These are phyloP conservation scores for Priceomyces carsonii DNA, from an alignment of 805 yeast genomes.

Conservation along the genomic window DNA sequence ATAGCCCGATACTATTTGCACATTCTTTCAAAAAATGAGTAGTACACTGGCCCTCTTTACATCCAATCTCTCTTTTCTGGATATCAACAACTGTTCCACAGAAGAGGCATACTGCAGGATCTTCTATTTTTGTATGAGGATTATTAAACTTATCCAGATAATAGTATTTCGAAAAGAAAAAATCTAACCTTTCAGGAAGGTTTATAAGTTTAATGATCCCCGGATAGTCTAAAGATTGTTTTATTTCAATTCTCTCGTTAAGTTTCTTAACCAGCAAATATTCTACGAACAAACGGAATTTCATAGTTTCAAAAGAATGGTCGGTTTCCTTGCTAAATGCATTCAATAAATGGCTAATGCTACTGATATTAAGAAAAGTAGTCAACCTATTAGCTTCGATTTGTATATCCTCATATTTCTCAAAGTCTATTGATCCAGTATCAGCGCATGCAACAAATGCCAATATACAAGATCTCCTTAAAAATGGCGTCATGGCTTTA, in stretches of 20 bases:
- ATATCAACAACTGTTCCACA: conserved; percentile 71
- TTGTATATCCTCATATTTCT: conserved; percentile 16
- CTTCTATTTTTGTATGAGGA: conserved; percentile 45
- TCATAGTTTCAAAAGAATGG: conserved; percentile 23
- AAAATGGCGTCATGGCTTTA: conserved; percentile 62
- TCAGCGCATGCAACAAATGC: conserved; percentile 55
- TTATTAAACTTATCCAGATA: conserved; percentile 44
- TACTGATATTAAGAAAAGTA: conserved; percentile 48
- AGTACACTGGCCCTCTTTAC: conserved; percentile 73
- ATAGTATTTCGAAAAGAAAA: conserved; percentile 62
- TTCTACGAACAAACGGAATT: conserved; percentile 21
- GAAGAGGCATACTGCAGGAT: conserved; percentile 84
- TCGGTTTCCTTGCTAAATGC: conserved; percentile 13
- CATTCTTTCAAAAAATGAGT: conserved; percentile 67
- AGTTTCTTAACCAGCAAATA: conserved; percentile 7
- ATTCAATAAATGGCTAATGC: conserved; percentile 23
- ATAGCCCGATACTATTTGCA: conserved; percentile 66
- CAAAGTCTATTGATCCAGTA: conserved; percentile 27
- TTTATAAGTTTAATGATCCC: conserved; percentile 59
- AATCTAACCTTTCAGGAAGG: conserved; percentile 67
- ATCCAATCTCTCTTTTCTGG: conserved; percentile 62
- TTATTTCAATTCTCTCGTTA: conserved; percentile 13
- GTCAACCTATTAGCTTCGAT: conserved; percentile 60
- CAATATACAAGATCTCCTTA: conserved; percentile 62
- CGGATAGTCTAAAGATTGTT: conserved; percentile 55